Conservation (phyloP, 164 flowering plant genomes). For the Piper betle region DNA sequence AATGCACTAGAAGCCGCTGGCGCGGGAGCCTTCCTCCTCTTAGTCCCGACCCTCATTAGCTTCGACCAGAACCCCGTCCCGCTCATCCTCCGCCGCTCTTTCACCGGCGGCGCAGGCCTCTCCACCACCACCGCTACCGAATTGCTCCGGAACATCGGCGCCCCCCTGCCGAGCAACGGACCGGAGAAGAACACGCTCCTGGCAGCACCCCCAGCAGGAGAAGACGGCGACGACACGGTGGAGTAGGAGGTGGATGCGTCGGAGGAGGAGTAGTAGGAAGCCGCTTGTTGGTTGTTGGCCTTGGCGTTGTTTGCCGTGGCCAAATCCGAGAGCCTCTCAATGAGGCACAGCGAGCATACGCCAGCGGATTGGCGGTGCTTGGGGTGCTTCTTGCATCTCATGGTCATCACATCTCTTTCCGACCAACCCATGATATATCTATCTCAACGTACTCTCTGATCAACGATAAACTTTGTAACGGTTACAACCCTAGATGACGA, state of each 20-base stretch:
- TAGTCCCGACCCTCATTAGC: constrained; percentile 17
- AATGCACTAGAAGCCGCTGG: no score
- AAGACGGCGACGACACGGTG: constrained; percentile 5
- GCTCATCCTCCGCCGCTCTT: constrained; percentile 19
- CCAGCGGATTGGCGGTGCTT: constrained; percentile 18
- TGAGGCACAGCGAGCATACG: constrained; percentile 20
- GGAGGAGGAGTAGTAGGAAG: constrained; percentile 6
- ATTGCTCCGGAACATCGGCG: constrained; percentile 27
- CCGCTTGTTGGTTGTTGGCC: neutral
- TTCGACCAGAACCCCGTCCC: constrained; percentile 45
- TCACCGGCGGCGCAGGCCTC: no score
- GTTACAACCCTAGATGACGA: no score
- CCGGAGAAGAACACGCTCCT: constrained; percentile 11
- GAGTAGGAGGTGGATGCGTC: constrained; percentile 11
- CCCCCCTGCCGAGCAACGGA: constrained; percentile 5
- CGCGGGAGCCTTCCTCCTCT: constrained; percentile 15
- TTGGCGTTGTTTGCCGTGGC: neutral
- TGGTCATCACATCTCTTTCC: constrained; percentile 3
- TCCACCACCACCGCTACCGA: constrained; percentile 22
- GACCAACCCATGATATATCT: constrained; percentile 13
- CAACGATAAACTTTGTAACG: no score
- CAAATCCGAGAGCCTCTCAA: constrained; percentile 21
- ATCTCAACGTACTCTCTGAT: no score
- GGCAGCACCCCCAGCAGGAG: neutral
- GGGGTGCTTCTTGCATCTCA: constrained; percentile 27